Conservation (phyloP, 2,329 filamentous ascomycete genomes). For the Didymella pinodella region DNA sequence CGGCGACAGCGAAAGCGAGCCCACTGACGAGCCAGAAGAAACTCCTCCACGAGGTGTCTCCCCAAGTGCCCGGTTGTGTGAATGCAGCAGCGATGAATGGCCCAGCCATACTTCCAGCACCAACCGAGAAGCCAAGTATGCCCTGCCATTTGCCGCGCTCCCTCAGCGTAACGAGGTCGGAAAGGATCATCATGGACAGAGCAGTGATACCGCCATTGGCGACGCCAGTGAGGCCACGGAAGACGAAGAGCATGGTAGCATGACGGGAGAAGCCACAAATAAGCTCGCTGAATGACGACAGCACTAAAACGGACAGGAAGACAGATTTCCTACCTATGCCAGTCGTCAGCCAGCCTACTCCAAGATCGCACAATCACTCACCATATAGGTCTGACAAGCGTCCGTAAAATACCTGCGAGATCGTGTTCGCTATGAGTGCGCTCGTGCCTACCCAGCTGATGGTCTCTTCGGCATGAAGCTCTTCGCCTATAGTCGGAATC, state of each 20-base stretch:
- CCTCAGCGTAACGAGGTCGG: constrained; percentile 36
- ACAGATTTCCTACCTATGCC: not conserved
- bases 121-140: constrained; percentile 38
- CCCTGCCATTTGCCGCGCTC: constrained; percentile 51
- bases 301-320: not conserved
- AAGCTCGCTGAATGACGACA: not conserved
- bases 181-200: not conserved
- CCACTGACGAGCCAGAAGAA: not conserved
- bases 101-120: constrained; percentile 35
- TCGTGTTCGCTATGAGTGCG: not conserved
- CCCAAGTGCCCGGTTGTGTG: not conserved
- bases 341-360: not conserved
- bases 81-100: constrained; percentile 39
- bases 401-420: not conserved
- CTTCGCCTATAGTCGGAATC: not conserved
- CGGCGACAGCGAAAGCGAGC: not conserved
- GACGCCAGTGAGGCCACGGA: not conserved
- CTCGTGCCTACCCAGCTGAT: not conserved
- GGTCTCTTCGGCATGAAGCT: not conserved
- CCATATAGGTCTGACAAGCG: not conserved
- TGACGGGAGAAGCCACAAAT: not conserved
- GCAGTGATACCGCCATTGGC: not conserved
- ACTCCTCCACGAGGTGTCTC: not conserved
- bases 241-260: not conserved
- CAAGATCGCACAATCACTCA: not conserved